phyloP scores from a whole-genome alignment of 805 yeast species.

The Henningerozyma blattae region DNA sequence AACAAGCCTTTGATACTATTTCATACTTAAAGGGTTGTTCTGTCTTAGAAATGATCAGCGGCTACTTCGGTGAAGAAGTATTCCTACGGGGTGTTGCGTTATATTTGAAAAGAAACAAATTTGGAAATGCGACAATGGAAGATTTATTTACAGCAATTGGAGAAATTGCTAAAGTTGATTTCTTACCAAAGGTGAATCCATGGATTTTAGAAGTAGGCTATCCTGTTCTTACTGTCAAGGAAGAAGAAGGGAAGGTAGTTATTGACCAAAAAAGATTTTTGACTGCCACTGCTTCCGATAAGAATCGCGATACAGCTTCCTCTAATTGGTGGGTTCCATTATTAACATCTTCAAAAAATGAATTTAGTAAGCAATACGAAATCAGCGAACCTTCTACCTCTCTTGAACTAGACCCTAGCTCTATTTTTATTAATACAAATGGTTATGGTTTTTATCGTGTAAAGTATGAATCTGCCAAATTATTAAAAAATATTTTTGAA shows the following conservation, averaged over 20 bases:
- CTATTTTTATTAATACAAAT: conserved; percentile 37
- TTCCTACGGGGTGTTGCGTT: conserved; percentile 64
- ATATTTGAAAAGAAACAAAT: conserved; percentile 52
- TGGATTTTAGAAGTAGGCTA: conserved; percentile 71
- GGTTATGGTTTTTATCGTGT: conserved; percentile 44
- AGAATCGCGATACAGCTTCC: neutral
- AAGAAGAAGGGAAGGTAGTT: conserved; percentile 11
- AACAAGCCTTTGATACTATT: conserved; percentile 72
- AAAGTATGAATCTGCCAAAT: conserved; percentile 33
- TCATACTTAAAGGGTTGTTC: conserved; percentile 78
- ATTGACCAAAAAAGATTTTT: conserved; percentile 5
- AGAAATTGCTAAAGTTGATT: conserved; percentile 42
- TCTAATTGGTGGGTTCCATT: conserved; percentile 47
- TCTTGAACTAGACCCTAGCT: neutral
- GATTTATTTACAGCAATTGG: conserved; percentile 59
- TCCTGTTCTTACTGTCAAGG: conserved; percentile 49
- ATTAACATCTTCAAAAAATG: conserved; percentile 9
- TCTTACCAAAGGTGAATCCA: conserved; percentile 30
- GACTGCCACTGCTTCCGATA: neutral
- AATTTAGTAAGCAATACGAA: neutral
- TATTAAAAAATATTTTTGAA: conserved; percentile 30
- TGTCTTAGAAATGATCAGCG: conserved; percentile 63
- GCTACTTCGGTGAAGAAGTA: conserved; percentile 51
- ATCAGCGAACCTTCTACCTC: neutral
- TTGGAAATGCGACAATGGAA: conserved; percentile 58